Base-by-base conservation (phyloP, 345 rosid species). In the Populus deltoides region DNA sequence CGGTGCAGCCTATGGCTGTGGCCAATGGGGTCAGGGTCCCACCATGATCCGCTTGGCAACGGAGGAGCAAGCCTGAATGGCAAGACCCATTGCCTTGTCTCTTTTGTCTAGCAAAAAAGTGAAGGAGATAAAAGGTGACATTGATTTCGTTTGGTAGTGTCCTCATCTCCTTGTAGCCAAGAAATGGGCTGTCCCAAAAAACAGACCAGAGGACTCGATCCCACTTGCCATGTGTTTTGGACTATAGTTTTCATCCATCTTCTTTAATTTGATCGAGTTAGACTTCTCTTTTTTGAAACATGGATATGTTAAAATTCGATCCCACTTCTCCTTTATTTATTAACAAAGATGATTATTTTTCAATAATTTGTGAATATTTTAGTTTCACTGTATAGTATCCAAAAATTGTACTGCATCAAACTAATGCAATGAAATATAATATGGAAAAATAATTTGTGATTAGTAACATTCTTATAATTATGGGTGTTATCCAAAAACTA, bases 11-110 rank as follows among this genome's bases (percentile, higher is more conserved):
- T 25, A 43, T 47, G 67, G 81, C 27, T 45, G 72, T 29, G 61
- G 76, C 79, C 80, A 51, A 45, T 61, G 78, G 66, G 81, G 29
- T 59, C 81, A 12, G 75, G 81, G 88, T 45, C 73, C 84, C 81
- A 75, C 79, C 39, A 39, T 2, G 29, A 75, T 47, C 66, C 31
- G 39, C 43, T 57, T 27, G 72, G 45, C 10, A 51, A 59, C n/a
- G 13, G 35, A 61, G 72, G 49, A 72, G 86, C 83, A 71, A 20
- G 75, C 11, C 71, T 62, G 24, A 35, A 62, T 71, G 80, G 70
- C 62, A 13, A n/a, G 24, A 53, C 77, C 68, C 76, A 61, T 72
- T 75, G 75, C 61, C n/a, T 61, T 24, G 62, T 69, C 78, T 43
- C 41, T 69, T 47, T 66, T 72, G 51, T 65, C 66, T 29, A 20